phyloP scores from a whole-genome alignment of 1,284 basidiomycete genomes.

The Irpex sp. region DNA sequence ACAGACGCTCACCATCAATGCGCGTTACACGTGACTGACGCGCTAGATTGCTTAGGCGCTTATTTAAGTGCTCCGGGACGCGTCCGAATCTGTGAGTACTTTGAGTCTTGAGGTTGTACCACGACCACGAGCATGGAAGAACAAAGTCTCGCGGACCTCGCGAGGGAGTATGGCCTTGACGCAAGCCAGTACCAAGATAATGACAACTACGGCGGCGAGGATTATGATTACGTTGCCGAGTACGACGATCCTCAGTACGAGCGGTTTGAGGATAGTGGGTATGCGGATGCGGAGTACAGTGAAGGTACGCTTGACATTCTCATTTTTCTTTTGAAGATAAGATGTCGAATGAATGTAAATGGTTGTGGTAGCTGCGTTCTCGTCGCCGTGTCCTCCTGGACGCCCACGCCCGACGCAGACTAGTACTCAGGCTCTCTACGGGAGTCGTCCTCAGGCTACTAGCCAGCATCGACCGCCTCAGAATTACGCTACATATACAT shows the following conservation, averaged over 20 bases:
- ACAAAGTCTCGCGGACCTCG: conserved; percentile 13
- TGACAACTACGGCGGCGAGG: conserved; percentile 7
- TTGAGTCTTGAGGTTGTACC: too few relatives aligned
- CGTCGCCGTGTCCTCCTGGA: conserved; percentile 37
- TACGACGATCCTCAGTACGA: background rate
- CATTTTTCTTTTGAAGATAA: background rate
- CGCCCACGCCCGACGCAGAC: background rate
- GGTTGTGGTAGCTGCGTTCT: conserved; percentile 22
- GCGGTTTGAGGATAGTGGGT: background rate
- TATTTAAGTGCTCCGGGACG: conserved; percentile 7
- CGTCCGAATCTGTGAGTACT: too few relatives aligned
- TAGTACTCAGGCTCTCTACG: too few relatives aligned
- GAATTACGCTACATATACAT: background rate
- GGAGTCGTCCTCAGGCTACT: too few relatives aligned
- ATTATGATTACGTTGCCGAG: background rate
- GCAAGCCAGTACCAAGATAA: conserved; percentile 10
- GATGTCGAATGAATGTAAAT: background rate
- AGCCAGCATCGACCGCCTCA: too few relatives aligned
- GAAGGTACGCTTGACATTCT: background rate
- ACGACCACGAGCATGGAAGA: conserved; percentile 11
- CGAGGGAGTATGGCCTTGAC: conserved; percentile 15
- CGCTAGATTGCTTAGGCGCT: conserved; percentile 1
- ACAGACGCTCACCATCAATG: conserved; percentile 17
- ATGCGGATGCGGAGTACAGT: conserved; percentile 6
- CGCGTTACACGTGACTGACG: conserved; percentile 10